Base-by-base conservation (phyloP, 768 basidiomycete species). In the Tulasnella calospora region DNA sequence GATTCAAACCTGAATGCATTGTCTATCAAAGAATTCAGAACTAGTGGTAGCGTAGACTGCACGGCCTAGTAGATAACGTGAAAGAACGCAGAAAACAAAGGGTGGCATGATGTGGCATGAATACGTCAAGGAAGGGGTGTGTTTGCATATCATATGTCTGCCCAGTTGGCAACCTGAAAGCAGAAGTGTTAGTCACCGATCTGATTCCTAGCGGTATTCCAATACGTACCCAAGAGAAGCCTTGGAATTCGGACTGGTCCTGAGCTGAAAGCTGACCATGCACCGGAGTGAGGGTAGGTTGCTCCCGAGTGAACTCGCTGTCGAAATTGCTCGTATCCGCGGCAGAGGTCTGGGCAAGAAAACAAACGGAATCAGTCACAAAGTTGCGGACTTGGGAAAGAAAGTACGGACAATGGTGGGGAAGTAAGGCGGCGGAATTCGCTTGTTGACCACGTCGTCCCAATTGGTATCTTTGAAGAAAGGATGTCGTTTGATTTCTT, bases 381-480 rank as follows among this genome's bases (percentile, higher is more conserved):
- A 3, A 36, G 36, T 36, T 15, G 3, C 21, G 30, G 47, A 74
- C 41, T 35, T 4, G 81, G 71, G 73, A 83, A 77, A 83, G 74
- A 44, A 73, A 41, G 78, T 4, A 44, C 94, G 83, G 83, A 95
- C 96, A 82, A 99, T 95, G 2, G 92, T 94, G 21, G 98, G 98
- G 90, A 95, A 96, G 87, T 98, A 99, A 4, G 97, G 94, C 30
- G 96, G 94, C 30, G 96, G 96, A 82, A 99, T 95, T 79, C 96
- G 94, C 85, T 99, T 99, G 86, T 98, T 88, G 81, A 97, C 84
- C n/a, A 99, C 93, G 84, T 98, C 97, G 81, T 99, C 98, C 84
- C 92, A 99, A 86, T 86, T 98, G 72, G 97, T 94, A 83, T 99
- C 98, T 85, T 96, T 96, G 89, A 99, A 99, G 90, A 99, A 99